Percentiles rank a stretch among this genome's conserved stretches.
phyloP scores from a whole-genome alignment of 1,284 basidiomycete genomes.

The Melampsora occidentalis region DNA sequence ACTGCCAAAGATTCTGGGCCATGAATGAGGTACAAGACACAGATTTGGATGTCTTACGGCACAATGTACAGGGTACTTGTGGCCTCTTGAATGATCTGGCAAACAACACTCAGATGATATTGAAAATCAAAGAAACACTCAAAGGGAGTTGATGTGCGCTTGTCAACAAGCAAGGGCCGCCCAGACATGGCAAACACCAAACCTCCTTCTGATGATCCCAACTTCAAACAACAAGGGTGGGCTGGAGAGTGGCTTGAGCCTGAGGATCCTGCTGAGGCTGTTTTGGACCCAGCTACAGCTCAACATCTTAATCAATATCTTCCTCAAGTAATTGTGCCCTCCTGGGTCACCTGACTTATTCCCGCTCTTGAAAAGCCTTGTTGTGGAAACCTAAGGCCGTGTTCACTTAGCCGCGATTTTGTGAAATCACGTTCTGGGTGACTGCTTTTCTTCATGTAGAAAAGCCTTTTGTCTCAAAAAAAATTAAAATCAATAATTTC shows the following conservation, averaged over 20 bases:
- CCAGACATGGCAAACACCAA: conserved; percentile 5
- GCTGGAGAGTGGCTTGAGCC: conserved; percentile 11
- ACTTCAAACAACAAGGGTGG: conserved; percentile 16
- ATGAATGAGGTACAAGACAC: conserved; percentile 19
- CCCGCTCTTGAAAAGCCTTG: conserved; percentile 25
- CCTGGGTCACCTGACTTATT: conserved; percentile 22
- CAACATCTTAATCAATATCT: not conserved
- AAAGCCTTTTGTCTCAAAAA: too few species aligned
- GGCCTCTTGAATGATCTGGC: not conserved
- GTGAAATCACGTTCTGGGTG: too few species aligned
- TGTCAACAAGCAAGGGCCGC: too few species aligned
- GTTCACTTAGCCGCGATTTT: too few species aligned
- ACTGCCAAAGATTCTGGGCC: conserved; percentile 15
- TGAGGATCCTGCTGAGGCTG: not conserved
- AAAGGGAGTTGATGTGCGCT: too few species aligned
- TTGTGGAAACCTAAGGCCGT: conserved; percentile 7
- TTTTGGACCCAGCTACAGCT: conserved; percentile 6
- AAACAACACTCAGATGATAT: not conserved
- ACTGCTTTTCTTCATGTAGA: too few species aligned
- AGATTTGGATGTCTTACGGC: not conserved
- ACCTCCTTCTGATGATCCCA: not conserved
- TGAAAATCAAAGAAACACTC: too few species aligned
- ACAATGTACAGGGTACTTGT: not conserved
- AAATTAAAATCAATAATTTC: too few species aligned
- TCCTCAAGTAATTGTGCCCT: not conserved